Conservation (phyloP, 2,329 filamentous ascomycete species). For the Calycina herbarum region DNA sequence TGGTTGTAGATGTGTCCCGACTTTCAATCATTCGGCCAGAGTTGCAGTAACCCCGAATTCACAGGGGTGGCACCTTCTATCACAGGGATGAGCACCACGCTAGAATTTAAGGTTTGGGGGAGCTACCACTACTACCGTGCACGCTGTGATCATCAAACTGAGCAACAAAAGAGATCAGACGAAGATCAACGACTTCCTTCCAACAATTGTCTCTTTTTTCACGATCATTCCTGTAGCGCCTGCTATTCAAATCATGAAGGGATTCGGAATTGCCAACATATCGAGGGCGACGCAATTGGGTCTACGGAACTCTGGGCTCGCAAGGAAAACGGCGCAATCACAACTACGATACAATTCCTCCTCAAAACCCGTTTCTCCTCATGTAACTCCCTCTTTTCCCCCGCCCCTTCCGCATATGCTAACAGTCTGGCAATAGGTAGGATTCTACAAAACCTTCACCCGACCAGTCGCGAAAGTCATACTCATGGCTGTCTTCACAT, state of each 20-base stretch:
- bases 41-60: no score
- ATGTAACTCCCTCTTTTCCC: slow-evolving; percentile 6
- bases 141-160: not conserved
- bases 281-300: not conserved
- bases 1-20: slow-evolving; percentile 10
- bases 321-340: not conserved
- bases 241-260: not conserved
- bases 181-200: not conserved
- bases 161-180: not conserved
- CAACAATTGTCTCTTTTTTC: not conserved
- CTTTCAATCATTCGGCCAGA: slow-evolving; percentile 9
- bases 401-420: slow-evolving; percentile 20
- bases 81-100: not conserved
- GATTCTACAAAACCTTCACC: slow-evolving; percentile 75
- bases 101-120: slow-evolving; percentile 13
- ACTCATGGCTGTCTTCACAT: slow-evolving; percentile 73
- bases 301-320: not conserved
- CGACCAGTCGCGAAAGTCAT: slow-evolving; percentile 73
- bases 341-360: slow-evolving; percentile 13
- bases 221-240: not conserved
- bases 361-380: slow-evolving; percentile 10
- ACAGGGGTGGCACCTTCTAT: not conserved
- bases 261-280: not conserved
- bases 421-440: slow-evolving; percentile 44
- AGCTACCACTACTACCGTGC: not conserved